Evolutionary conservation across 73 alveolate genomes (phyloP).

Genomic region (Uronychia binucleata): DNA sequence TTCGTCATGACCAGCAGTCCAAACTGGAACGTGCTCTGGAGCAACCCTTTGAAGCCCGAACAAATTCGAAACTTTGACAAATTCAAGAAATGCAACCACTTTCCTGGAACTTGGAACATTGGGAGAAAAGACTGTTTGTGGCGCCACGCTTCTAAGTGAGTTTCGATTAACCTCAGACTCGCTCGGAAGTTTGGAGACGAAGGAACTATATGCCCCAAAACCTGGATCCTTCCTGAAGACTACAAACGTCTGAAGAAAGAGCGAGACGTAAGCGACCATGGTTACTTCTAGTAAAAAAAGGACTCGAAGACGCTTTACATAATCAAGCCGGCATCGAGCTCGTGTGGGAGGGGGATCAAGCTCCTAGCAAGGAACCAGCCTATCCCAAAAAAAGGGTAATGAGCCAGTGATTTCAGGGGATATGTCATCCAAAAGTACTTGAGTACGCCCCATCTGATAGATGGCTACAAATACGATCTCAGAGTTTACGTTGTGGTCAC

Average conservation of each 20-base stretch:
- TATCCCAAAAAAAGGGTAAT: conserved; percentile 35
- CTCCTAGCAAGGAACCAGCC: conserved; percentile 44
- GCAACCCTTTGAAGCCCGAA: conserved; percentile 59
- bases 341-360: conserved; percentile 75
- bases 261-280: conserved; percentile 41
- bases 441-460: conserved; percentile 68
- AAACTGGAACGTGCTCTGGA: conserved; percentile 72
- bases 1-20: conserved; percentile 19
- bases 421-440: conserved; percentile 63
- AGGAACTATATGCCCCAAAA: conserved; percentile 77
- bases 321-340: conserved; percentile 60
- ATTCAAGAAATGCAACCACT: conserved; percentile 73
- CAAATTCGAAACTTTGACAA: conserved; percentile 57
- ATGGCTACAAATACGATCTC: conserved; percentile 72
- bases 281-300: neutral
- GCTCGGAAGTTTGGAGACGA: conserved; percentile 75
- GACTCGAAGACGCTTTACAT: conserved; percentile 16
- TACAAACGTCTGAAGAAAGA: conserved; percentile 61
- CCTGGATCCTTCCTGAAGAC: conserved; percentile 86
- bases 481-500: conserved; percentile 69
- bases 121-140: conserved; percentile 81
- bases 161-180: conserved; percentile 24
- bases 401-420: conserved; percentile 12
- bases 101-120: conserved; percentile 67
- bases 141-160: conserved; percentile 35